Conservation (phyloP, 257 asterid species). For the Henckelia pumila region DNA sequence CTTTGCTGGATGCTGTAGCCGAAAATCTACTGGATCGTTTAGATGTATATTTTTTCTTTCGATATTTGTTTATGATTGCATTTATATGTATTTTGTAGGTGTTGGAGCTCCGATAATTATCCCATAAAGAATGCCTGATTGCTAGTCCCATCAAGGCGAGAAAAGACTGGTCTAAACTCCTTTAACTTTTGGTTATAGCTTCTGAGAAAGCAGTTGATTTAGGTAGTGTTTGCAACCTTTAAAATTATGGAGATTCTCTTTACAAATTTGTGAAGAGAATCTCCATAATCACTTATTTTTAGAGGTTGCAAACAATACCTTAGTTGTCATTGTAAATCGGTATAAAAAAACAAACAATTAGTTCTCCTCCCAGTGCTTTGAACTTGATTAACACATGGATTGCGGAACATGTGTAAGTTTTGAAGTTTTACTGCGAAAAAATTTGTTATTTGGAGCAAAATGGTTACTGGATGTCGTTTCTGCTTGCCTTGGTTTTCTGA, state of each 20-base stretch:
- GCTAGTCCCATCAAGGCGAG: no score
- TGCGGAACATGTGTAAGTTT: neutral
- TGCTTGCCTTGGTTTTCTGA: slow-evolving; percentile 5
- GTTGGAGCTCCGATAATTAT: neutral
- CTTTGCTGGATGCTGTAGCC: slow-evolving; percentile 77
- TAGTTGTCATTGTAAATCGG: neutral
- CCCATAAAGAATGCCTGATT: neutral
- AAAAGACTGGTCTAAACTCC: no score
- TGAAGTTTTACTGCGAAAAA: slow-evolving; percentile 4
- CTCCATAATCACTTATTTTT: no score
- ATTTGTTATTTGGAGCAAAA: slow-evolving; percentile 12
- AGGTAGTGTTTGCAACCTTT: no score
- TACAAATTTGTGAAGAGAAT: no score
- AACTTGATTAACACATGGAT: neutral
- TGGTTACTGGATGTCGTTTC: slow-evolving; percentile 10
- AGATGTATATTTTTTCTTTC: slow-evolving; percentile 44
- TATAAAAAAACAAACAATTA: neutral
- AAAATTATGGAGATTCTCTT: no score
- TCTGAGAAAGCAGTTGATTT: neutral
- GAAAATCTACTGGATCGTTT: slow-evolving; percentile 85
- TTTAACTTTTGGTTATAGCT: no score
- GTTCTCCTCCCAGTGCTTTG: neutral
- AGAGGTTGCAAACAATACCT: no score
- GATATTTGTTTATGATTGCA: neutral
- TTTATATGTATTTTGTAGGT: neutral